These are phyloP conservation scores for Rhizoclosmatium sp. DNA, from an alignment of 192 early-diverging fungal species.

Conservation along the genomic window DNA sequence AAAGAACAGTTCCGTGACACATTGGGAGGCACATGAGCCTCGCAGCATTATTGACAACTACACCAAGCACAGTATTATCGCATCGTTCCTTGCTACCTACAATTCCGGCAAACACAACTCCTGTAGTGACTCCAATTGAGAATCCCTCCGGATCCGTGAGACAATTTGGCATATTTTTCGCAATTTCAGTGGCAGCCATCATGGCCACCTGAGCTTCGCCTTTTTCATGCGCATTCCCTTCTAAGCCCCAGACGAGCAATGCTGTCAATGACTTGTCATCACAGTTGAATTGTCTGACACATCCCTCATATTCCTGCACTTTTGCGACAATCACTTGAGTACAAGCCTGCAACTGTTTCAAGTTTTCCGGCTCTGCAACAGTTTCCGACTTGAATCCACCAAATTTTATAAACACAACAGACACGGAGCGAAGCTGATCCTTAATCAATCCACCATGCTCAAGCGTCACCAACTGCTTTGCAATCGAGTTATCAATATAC, in stretches of 20 bases:
- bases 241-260: constrained; percentile 32
- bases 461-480: not conserved
- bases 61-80: constrained; percentile 37
- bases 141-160: constrained; percentile 14
- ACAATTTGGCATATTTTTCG: not conserved
- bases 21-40: constrained; percentile 24
- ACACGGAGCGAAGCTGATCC: constrained; percentile 33
- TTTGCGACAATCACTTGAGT: constrained; percentile 9
- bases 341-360: constrained; percentile 15
- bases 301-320: constrained; percentile 20
- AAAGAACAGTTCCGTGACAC: constrained; percentile 23
- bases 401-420: constrained; percentile 33
- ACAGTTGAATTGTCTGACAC: constrained; percentile 36
- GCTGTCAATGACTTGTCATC: constrained; percentile 41
- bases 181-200: constrained; percentile 26
- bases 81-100: constrained; percentile 22
- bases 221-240: constrained; percentile 35
- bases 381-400: constrained; percentile 11
- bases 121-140: constrained; percentile 26
- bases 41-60: constrained; percentile 40
- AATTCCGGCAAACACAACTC: constrained; percentile 32
- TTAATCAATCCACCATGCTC: not conserved
- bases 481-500: constrained; percentile 24
- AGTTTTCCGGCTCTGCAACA: constrained; percentile 11
- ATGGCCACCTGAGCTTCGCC: constrained; percentile 23